phyloP scores from a whole-genome alignment of 345 rosid species.

The Alliaria petiolata region DNA sequence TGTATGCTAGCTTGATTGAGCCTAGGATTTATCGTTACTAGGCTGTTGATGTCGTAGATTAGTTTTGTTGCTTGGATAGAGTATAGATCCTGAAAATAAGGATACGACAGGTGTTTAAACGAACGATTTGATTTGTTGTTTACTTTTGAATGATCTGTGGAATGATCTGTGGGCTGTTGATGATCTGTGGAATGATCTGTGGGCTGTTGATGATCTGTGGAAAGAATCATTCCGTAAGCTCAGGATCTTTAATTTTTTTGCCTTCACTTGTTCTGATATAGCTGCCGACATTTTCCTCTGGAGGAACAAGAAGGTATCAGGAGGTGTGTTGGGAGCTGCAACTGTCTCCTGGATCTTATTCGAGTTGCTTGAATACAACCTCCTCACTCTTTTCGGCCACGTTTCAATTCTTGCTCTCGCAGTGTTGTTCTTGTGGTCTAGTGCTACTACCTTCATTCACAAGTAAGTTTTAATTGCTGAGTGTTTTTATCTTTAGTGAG shows the following conservation, averaged over 20 bases:
- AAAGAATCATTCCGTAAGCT: neutral
- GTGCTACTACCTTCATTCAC: conserved; percentile 73
- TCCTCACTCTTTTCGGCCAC: conserved; percentile 81
- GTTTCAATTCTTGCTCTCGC: conserved; percentile 66
- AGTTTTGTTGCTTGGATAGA: neutral
- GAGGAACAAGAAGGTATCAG: conserved; percentile 97
- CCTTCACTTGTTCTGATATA: conserved; percentile 14
- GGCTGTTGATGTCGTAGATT: neutral
- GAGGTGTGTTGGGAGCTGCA: conserved; percentile 72
- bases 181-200: too few species aligned
- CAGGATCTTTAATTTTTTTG: neutral
- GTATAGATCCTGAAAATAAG: neutral
- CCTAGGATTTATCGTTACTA: neutral
- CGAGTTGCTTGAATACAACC: conserved; percentile 72
- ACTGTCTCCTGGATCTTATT: conserved; percentile 75
- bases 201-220: too few species aligned
- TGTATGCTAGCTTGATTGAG: neutral
- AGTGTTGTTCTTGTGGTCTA: conserved; percentile 83
- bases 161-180: too few species aligned
- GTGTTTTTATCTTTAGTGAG: neutral
- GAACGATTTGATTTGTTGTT: neutral
- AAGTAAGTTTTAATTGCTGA: conserved; percentile 52
- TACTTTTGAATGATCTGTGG: too few species aligned
- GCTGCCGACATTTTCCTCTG: conserved; percentile 90
- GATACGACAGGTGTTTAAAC: neutral